Percentiles rank a stretch among this genome's conserved stretches.
phyloP scores from a whole-genome alignment of 2,329 filamentous ascomycete species.

The Ophiostoma sp. region DNA sequence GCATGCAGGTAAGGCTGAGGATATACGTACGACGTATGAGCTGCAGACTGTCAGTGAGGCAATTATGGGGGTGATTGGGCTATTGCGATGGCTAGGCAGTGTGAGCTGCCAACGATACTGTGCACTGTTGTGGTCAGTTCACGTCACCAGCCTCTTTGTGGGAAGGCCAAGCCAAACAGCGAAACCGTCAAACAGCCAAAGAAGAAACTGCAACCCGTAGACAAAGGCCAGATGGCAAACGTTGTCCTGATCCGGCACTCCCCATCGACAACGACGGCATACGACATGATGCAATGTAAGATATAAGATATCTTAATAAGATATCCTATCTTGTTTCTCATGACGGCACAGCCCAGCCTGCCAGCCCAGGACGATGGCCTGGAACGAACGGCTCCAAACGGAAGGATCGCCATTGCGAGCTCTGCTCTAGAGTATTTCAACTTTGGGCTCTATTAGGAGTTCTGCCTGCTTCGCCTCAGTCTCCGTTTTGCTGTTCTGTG shows the following conservation, averaged over 20 bases:
- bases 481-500: slow-evolving; percentile 18
- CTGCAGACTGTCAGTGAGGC: slow-evolving; percentile 5
- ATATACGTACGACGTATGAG: background rate
- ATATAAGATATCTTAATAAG: too few species aligned
- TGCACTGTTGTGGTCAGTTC: background rate
- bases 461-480: slow-evolving; percentile 16
- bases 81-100: background rate
- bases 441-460: background rate
- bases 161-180: too few species aligned
- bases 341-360: background rate
- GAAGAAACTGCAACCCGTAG: background rate
- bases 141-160: background rate
- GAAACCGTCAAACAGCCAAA: background rate
- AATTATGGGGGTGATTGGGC: background rate
- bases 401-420: slow-evolving; percentile 1
- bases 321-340: too few species aligned
- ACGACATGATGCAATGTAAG: too few species aligned
- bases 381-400: slow-evolving; percentile 1
- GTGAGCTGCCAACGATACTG: background rate
- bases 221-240: background rate
- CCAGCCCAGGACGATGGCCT: slow-evolving; percentile 4
- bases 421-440: slow-evolving; percentile 4
- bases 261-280: too few species aligned
- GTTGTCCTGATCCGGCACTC: slow-evolving; percentile 3
- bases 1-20: slow-evolving; percentile 21